These are phyloP conservation scores for Thecaphora thlaspeos DNA, from an alignment of 1,284 basidiomycete genomes.

Conservation along the genomic window DNA sequence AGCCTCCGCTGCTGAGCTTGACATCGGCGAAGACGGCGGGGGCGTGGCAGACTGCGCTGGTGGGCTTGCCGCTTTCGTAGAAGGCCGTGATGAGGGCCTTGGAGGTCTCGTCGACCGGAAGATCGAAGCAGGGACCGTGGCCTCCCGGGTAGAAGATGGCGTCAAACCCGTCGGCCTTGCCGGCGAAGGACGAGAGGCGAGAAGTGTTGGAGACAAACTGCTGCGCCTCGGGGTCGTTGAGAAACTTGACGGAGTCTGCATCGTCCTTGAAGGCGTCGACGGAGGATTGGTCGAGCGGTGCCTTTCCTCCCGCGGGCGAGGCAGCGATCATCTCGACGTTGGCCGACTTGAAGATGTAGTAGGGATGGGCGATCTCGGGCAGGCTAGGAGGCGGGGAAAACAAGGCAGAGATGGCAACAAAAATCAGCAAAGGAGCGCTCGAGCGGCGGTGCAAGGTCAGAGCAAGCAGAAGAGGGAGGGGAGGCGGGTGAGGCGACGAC, in stretches of 20 bases:
- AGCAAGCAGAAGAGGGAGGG: neutral
- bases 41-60: slow-evolving; percentile 47
- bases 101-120: slow-evolving; percentile 36
- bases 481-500: neutral
- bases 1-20: slow-evolving; percentile 42
- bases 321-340: slow-evolving; percentile 70
- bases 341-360: slow-evolving; percentile 66
- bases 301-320: slow-evolving; percentile 70
- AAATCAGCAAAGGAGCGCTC: slow-evolving; percentile 3
- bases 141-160: slow-evolving; percentile 77
- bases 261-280: slow-evolving; percentile 66
- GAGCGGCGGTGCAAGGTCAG: no score
- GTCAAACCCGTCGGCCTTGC: slow-evolving; percentile 64
- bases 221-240: slow-evolving; percentile 63
- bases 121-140: slow-evolving; percentile 55
- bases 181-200: slow-evolving; percentile 66
- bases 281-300: slow-evolving; percentile 69
- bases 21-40: slow-evolving; percentile 46
- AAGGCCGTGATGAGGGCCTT: slow-evolving; percentile 38
- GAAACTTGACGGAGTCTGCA: slow-evolving; percentile 65
- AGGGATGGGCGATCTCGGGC: slow-evolving; percentile 72
- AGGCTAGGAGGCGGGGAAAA: slow-evolving; percentile 1
- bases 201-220: slow-evolving; percentile 66
- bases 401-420: neutral
- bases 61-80: slow-evolving; percentile 42